Evolutionary conservation across 78 protist genomes (phyloP), one percentile per base, ranked within the genome.

Genomic region (Polysphondylium violaceum): DNA sequence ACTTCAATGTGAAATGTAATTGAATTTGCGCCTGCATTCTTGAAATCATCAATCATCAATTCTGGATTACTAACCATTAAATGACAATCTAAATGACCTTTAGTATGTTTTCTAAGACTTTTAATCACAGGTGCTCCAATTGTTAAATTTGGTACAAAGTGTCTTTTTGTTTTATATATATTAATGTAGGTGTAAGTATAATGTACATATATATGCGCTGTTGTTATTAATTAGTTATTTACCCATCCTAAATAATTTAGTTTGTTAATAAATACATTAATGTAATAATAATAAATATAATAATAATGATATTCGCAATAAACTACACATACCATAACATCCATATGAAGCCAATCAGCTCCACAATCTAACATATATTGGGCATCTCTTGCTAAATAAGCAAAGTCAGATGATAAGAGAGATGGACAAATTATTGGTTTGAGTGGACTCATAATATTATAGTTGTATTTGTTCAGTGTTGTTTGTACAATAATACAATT

Each of bases 141-240:
- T 11, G 99, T 95, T 40, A 99, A 50, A 88, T 99, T 99, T 40
- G 98, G 99, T 55, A 99, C 99, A 69, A 99, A 99, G 75, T 99
- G 99, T 12, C 97, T 59, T 68, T 14, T 38, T 33, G 2, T 23
- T 36, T 19, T 7, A 33, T 25, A 40, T 38, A 27, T 21, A 63
- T 8, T 35, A 35, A 63, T 8, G 35, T n/a, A 63, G 2, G 12
- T 25, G 16, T 6, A 1, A 2, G 5, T 21, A 33, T 35, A 35
- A 33, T 25, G 25, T 11, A 14, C 23, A 58, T 40, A 74, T 64
- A 81, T 17, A 2, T 50, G 2, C 6, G 1, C 16, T 1, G n/a
- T 47, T 11, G 11, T 47, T 47, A 47, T 47, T 47, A 14, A 47
- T 47, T 47, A 47, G 7, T 47, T 61, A 61, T 25, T 19, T 44